These are phyloP conservation scores for Nannochloropsis oceanica DNA, from an alignment of 108 stramenopile species.

Conservation along the genomic window DNA sequence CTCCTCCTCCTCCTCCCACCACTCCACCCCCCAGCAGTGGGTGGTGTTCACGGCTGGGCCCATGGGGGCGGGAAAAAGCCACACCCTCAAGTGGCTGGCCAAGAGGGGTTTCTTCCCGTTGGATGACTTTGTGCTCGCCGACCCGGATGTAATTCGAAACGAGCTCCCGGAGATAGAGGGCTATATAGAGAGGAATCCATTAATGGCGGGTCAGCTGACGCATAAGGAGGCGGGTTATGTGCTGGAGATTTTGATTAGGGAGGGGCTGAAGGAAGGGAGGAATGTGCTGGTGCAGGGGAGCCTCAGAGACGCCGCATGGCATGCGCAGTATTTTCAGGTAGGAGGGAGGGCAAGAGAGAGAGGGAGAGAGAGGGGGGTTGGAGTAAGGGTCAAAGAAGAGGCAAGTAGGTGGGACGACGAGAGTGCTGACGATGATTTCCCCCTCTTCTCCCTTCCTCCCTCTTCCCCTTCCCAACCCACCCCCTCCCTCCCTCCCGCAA, in stretches of 20 bases:
- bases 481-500: no score
- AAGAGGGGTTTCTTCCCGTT: slow-evolving; percentile 17
- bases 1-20: no score
- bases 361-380: no score
- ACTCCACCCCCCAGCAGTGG: not conserved
- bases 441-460: not conserved
- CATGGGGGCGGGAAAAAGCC: slow-evolving; percentile 32
- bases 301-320: slow-evolving; percentile 26
- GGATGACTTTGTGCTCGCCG: slow-evolving; percentile 22
- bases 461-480: not conserved
- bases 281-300: slow-evolving; percentile 33
- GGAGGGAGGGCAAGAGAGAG: no score
- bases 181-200: slow-evolving; percentile 6
- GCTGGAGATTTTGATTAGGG: slow-evolving; percentile 13
- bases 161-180: slow-evolving; percentile 30
- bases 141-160: slow-evolving; percentile 23
- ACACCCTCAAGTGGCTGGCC: slow-evolving; percentile 23
- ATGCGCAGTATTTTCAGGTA: not conserved
- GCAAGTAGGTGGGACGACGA: no score
- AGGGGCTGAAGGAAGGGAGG: slow-evolving; percentile 18
- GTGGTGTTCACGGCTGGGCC: slow-evolving; percentile 23
- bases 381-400: not conserved
- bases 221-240: slow-evolving; percentile 35
- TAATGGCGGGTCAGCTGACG: slow-evolving; percentile 21
- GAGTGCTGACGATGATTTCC: no score